Percentiles rank a stretch among this genome's conserved stretches.
Conservation (phyloP, 345 rosid genomes). For the Aurinia saxatilis region DNA sequence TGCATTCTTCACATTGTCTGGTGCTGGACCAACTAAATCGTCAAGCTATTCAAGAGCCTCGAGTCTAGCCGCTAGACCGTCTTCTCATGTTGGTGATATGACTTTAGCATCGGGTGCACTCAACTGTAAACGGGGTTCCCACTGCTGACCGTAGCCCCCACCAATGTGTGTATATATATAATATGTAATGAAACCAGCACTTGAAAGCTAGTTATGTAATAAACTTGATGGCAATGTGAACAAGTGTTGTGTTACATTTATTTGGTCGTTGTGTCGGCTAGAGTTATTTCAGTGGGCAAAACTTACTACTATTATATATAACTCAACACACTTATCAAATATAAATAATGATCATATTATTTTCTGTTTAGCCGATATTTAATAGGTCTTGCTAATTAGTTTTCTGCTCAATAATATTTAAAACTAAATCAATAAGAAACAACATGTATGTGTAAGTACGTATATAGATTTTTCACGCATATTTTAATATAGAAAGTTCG, state of each 20-base stretch:
- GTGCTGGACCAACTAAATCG: conserved; percentile 46
- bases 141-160: conserved; percentile 42
- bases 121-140: conserved; percentile 52
- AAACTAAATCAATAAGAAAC: too few species aligned
- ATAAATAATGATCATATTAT: background rate
- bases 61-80: conserved; percentile 70
- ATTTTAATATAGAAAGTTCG: too few species aligned
- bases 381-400: background rate
- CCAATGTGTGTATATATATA: conserved; percentile 1
- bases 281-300: background rate
- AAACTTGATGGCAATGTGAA: conserved; percentile 12
- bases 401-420: too few species aligned
- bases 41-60: conserved; percentile 77
- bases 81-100: conserved; percentile 53
- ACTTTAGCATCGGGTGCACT: conserved; percentile 57
- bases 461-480: too few species aligned
- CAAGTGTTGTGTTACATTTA: conserved; percentile 2
- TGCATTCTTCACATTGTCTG: conserved; percentile 60
- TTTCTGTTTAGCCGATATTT: background rate
- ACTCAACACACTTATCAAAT: background rate
- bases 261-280: conserved; percentile 10
- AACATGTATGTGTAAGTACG: too few species aligned
- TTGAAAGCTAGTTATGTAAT: conserved; percentile 17
- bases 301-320: background rate
- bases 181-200: background rate